Conservation (phyloP, 257 asterid species). For the Nicotiana tomentosiformis region DNA sequence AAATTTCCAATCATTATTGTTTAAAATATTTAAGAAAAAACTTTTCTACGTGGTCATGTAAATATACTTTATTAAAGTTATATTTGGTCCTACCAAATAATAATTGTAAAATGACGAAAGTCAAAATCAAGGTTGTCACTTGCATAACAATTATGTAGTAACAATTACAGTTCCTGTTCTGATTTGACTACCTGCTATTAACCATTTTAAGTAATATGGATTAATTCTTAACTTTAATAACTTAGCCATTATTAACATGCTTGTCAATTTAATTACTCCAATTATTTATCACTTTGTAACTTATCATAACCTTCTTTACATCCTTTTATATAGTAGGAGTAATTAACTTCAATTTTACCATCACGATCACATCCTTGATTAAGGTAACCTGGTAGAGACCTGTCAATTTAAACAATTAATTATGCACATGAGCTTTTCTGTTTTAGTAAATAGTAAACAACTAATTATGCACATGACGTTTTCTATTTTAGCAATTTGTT, state of each 20-base stretch:
- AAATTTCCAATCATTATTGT: too few species aligned
- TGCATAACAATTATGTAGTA: background rate
- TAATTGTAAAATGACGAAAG: background rate
- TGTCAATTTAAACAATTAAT: background rate
- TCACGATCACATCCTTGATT: background rate
- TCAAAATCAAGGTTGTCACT: background rate
- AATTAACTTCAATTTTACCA: background rate
- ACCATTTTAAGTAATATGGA: background rate
- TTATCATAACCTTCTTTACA: background rate
- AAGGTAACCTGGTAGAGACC: background rate
- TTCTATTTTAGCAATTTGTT: background rate
- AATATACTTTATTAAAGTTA: background rate
- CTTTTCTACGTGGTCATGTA: background rate
- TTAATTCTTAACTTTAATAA: background rate
- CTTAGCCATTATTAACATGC: background rate
- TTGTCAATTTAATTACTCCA: background rate
- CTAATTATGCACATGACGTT: background rate
- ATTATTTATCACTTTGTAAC: background rate
- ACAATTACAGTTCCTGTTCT: background rate
- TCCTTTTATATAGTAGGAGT: background rate
- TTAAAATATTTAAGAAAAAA: background rate
- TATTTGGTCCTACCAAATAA: background rate
- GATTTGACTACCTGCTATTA: background rate
- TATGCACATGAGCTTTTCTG: background rate
- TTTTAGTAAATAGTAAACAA: background rate